Evolutionary conservation across 768 basidiomycete genomes (phyloP).

Genomic region (Naematelia aurantialba): DNA sequence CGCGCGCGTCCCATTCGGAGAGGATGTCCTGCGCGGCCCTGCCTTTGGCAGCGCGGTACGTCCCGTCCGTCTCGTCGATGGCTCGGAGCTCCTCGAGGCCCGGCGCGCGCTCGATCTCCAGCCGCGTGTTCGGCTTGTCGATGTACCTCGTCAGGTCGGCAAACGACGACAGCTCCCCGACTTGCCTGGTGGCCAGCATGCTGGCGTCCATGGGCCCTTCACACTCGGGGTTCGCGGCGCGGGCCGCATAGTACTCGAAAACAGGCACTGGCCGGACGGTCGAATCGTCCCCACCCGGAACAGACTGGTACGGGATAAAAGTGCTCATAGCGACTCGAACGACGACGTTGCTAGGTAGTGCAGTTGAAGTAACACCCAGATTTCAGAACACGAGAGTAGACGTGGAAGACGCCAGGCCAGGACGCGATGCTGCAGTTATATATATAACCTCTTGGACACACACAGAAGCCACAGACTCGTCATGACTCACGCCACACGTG

Average conservation of each 20-base stretch:
- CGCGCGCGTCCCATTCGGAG: background rate
- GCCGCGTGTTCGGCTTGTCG: background rate
- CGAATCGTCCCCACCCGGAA: no score
- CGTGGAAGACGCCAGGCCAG: no score
- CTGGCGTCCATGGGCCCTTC: background rate
- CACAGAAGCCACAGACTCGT: no score
- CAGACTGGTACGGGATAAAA: background rate
- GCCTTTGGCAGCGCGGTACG: background rate
- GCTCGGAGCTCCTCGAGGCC: background rate
- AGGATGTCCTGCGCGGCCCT: background rate
- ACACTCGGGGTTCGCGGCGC: background rate
- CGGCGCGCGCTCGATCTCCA: background rate
- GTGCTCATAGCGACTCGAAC: background rate
- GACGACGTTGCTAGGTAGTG: background rate
- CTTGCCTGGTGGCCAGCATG: background rate
- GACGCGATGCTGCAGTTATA: no score
- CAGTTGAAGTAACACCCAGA: background rate
- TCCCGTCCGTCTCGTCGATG: background rate
- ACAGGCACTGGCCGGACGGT: background rate
- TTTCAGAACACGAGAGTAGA: background rate
- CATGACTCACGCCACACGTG: no score
- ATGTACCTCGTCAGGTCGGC: background rate
- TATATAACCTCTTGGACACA: no score
- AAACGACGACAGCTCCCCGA: background rate
- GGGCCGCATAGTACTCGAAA: background rate